Conservation (phyloP, 2,329 filamentous ascomycete species). For the Exophiala sp. region DNA sequence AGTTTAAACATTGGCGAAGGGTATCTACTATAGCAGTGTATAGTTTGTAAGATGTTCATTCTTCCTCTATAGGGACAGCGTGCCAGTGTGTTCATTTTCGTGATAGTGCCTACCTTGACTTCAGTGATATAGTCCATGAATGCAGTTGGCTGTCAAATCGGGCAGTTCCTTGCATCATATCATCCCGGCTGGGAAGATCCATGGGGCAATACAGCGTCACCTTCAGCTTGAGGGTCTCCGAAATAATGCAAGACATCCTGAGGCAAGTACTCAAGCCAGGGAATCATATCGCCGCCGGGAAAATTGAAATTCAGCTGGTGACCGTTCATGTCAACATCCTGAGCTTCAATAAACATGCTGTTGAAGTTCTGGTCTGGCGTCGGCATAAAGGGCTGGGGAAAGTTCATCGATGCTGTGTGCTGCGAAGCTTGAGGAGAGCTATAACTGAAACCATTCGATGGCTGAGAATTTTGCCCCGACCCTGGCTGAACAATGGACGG, state of each 20-base stretch:
- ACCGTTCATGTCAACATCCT: slow-evolving; percentile 63
- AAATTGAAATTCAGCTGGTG: slow-evolving; percentile 32
- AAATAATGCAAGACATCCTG: slow-evolving; percentile 58
- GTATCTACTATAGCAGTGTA: too few relatives aligned
- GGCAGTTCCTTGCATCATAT: neutral
- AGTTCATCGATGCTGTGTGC: neutral
- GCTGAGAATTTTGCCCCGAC: neutral
- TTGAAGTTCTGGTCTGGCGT: slow-evolving; percentile 26
- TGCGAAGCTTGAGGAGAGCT: neutral
- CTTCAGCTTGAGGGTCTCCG: slow-evolving; percentile 31
- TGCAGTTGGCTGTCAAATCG: too few relatives aligned
- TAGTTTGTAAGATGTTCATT: too few relatives aligned
- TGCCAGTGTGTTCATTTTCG: too few relatives aligned
- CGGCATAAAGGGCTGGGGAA: slow-evolving; percentile 6
- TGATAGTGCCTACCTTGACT: too few relatives aligned
- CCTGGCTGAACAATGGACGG: neutral
- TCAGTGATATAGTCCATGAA: too few relatives aligned
- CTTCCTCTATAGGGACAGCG: too few relatives aligned
- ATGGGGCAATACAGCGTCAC: neutral
- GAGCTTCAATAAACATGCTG: slow-evolving; percentile 66
- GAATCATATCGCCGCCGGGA: slow-evolving; percentile 60
- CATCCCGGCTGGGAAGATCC: neutral
- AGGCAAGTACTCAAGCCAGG: slow-evolving; percentile 69
- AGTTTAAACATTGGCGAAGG: too few relatives aligned
- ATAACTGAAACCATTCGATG: neutral